phyloP scores from a whole-genome alignment of 1,139 yeast species.

The Kodamaea anthophila region DNA sequence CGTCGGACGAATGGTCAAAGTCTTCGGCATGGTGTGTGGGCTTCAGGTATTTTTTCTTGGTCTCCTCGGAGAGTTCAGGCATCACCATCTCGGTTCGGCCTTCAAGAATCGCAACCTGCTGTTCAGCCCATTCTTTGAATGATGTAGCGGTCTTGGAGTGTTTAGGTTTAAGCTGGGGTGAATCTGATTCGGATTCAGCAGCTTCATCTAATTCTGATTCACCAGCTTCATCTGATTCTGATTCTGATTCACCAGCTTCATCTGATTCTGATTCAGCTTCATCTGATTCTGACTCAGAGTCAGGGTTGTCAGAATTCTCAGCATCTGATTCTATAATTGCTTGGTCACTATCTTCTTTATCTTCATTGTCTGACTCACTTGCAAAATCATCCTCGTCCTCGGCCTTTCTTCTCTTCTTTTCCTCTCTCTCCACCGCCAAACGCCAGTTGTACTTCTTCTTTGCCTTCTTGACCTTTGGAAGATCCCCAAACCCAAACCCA shows the following conservation, averaged over 20 bases:
- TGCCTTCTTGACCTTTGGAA: slow-evolving; percentile 37
- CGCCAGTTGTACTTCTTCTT: slow-evolving; percentile 41
- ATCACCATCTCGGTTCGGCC: slow-evolving; percentile 45
- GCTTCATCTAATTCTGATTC: slow-evolving; percentile 16
- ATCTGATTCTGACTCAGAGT: slow-evolving; percentile 9
- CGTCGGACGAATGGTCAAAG: slow-evolving; percentile 52
- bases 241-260: slow-evolving; percentile 15
- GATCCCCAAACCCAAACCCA: slow-evolving; percentile 65
- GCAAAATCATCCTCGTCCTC: slow-evolving; percentile 40
- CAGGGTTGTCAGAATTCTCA: slow-evolving; percentile 9
- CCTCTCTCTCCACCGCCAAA: slow-evolving; percentile 31
- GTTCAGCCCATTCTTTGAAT: slow-evolving; percentile 59
- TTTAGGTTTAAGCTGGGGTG: slow-evolving; percentile 38
- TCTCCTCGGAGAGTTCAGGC: slow-evolving; percentile 48
- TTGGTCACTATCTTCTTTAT: slow-evolving; percentile 16
- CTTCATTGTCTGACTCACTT: slow-evolving; percentile 15
- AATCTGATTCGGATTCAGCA: slow-evolving; percentile 16
- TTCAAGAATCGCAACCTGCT: slow-evolving; percentile 50
- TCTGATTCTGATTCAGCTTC: slow-evolving; percentile 41
- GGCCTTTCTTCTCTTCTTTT: slow-evolving; percentile 24
- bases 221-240: slow-evolving; percentile 15
- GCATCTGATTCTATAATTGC: slow-evolving; percentile 14
- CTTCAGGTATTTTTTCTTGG: slow-evolving; percentile 36
- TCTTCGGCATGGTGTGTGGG: slow-evolving; percentile 55
- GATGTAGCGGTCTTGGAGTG: slow-evolving; percentile 40